These are phyloP conservation scores for Begonia fuchsioides DNA, from an alignment of 306 rosid species.

Conservation along the genomic window DNA sequence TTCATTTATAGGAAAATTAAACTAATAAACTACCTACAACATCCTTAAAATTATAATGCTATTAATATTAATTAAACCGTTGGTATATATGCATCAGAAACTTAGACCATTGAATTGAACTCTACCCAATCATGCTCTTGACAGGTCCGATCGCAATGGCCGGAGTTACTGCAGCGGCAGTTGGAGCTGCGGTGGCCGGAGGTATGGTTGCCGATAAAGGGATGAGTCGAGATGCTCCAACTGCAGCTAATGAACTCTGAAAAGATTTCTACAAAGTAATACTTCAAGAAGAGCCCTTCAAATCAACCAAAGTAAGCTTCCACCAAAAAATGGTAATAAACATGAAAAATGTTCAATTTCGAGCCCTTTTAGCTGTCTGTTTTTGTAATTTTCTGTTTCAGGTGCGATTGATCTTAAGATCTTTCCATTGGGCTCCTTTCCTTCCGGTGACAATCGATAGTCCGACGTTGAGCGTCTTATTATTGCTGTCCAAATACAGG, in stretches of 20 bases:
- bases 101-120: no score
- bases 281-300: slow-evolving; percentile 87
- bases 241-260: slow-evolving; percentile 61
- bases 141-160: slow-evolving; percentile 79
- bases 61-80: no score
- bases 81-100: no score
- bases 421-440: slow-evolving; percentile 77
- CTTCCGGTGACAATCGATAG: slow-evolving; percentile 53
- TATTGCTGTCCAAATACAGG: slow-evolving; percentile 84
- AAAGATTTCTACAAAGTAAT: slow-evolving; percentile 68
- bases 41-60: no score
- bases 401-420: slow-evolving; percentile 52
- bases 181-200: slow-evolving; percentile 79
- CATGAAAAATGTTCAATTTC: no score
- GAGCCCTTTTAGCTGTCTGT: neutral
- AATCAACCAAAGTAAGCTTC: slow-evolving; percentile 71
- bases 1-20: no score
- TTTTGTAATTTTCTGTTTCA: slow-evolving; percentile 18
- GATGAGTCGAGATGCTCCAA: slow-evolving; percentile 53
- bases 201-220: slow-evolving; percentile 53
- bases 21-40: no score
- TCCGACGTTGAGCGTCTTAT: slow-evolving; percentile 63
- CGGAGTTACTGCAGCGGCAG: slow-evolving; percentile 82
- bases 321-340: no score
- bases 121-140: no score